These are phyloP conservation scores for Vickermania spadyakhi DNA, from an alignment of 208 protist species.

Conservation along the genomic window DNA sequence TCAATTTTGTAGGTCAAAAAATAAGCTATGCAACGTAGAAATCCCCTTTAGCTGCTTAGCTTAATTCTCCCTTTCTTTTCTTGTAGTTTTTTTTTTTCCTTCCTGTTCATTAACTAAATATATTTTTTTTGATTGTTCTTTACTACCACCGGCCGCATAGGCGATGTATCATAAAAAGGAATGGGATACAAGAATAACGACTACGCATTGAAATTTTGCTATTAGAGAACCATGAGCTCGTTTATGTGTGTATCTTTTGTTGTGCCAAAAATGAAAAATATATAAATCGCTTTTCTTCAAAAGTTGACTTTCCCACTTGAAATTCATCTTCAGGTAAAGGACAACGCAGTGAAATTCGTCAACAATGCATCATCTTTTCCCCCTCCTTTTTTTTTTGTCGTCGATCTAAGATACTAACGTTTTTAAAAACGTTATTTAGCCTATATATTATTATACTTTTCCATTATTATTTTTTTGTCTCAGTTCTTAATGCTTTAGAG, in stretches of 20 bases:
- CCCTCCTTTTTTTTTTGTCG: too few species aligned
- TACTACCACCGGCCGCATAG: background rate
- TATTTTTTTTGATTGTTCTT: conserved; percentile 1
- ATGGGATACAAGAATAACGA: background rate
- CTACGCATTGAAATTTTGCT: background rate
- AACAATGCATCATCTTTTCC: too few species aligned
- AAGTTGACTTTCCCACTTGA: background rate
- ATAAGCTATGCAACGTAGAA: background rate
- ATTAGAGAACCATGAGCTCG: background rate
- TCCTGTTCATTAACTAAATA: conserved; percentile 2
- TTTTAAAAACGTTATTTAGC: too few species aligned
- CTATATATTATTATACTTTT: too few species aligned
- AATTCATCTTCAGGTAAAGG: too few species aligned
- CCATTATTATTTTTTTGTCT: too few species aligned
- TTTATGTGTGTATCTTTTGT: background rate
- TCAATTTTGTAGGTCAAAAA: too few species aligned
- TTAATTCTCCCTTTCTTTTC: conserved; percentile 5
- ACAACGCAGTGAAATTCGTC: too few species aligned
- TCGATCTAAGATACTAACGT: too few species aligned
- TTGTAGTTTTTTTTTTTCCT: conserved; percentile 9
- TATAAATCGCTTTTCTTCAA: background rate
- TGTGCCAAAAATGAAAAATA: background rate
- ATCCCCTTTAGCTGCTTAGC: background rate
- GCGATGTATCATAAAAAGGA: conserved; percentile 1
- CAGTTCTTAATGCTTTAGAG: too few species aligned